A percentile compares a stretch with the other conserved stretches of the same genome.
These are phyloP conservation scores for Malus domestica DNA, from an alignment of 306 rosid genomes.

Conservation along the genomic window ASM211411v1 NC_041796.1:26943501-26944000, in stretches of 20 bases:
- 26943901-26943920: not conserved
- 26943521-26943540: conserved; percentile 94
- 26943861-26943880: not conserved
- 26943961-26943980: conserved; percentile 41
- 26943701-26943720: conserved; percentile 96
- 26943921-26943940: not conserved
- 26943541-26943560: conserved; percentile 97
- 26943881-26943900: not conserved
- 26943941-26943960: not conserved
- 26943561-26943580: conserved; percentile 99
- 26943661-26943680: conserved; percentile 91
- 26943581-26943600: conserved; percentile 88
- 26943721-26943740: not conserved
- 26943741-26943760: not conserved
- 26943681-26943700: conserved; percentile 94
- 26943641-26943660: conserved; percentile 99
- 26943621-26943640: conserved; percentile 97
- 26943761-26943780: not conserved
- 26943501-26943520: conserved; percentile 94
- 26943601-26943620: conserved; percentile 95
- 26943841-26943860: not conserved
- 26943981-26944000: conserved; percentile 83
- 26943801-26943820: no score
- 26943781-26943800: not conserved
- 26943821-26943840: not conserved